These are phyloP conservation scores for Pyrenula aspistea DNA, from an alignment of 495 filamentous ascomycete genomes.

Conservation along the genomic window DNA sequence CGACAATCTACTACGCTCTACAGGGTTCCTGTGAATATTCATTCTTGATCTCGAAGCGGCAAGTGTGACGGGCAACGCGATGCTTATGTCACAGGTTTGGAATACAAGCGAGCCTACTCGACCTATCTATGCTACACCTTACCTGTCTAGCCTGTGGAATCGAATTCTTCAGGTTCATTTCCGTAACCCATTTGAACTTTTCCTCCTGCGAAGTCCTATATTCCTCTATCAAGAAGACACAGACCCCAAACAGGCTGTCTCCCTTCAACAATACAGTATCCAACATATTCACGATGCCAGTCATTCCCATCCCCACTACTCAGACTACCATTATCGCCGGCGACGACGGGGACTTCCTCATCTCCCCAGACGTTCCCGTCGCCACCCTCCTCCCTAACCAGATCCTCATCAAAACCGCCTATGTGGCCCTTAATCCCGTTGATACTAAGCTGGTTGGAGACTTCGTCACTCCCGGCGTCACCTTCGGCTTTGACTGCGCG, in stretches of 20 bases:
- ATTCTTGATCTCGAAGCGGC: too few species aligned
- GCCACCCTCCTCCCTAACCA: slow-evolving; percentile 15
- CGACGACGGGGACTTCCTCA: not conserved
- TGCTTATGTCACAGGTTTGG: too few species aligned
- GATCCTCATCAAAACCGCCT: slow-evolving; percentile 25
- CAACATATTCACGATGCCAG: not conserved
- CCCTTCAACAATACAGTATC: not conserved
- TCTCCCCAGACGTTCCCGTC: slow-evolving; percentile 2
- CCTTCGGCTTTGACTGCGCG: slow-evolving; percentile 36
- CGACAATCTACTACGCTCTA: not conserved
- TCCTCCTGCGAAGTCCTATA: too few species aligned
- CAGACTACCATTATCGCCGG: not conserved
- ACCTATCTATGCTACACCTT: too few species aligned
- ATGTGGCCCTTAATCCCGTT: slow-evolving; percentile 33
- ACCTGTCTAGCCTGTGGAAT: too few species aligned
- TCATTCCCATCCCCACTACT: not conserved
- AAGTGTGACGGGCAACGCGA: not conserved
- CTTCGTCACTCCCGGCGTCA: slow-evolving; percentile 9
- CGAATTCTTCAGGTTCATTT: too few species aligned
- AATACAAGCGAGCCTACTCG: too few species aligned
- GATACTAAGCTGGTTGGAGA: slow-evolving; percentile 32
- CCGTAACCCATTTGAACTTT: too few species aligned
- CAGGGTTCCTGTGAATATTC: not conserved
- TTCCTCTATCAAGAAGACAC: too few species aligned
- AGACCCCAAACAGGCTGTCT: too few species aligned